phyloP scores from a whole-genome alignment of 1,284 basidiomycete species.

The Tilletia setariae region DNA sequence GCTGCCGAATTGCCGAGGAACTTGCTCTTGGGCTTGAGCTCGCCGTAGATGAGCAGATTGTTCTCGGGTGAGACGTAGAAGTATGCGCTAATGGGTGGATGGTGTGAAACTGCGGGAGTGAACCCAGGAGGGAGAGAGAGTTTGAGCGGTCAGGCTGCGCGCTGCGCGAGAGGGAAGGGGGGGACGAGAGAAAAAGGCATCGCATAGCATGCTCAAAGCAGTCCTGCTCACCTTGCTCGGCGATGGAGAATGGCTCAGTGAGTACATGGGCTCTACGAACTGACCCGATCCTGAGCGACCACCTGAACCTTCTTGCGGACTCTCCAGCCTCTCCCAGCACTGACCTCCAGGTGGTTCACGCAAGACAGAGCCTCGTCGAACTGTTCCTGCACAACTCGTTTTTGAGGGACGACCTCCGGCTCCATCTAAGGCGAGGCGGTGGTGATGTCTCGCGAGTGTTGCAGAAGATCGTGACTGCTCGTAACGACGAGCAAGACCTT shows the following conservation, averaged over 20 bases:
- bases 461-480: slow-evolving; percentile 38
- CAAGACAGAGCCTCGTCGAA: slow-evolving; percentile 39
- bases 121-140: not conserved
- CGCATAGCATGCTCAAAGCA: not conserved
- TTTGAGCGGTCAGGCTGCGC: not conserved
- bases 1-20: slow-evolving; percentile 78
- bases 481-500: slow-evolving; percentile 50
- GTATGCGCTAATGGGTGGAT: slow-evolving; percentile 93
- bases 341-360: slow-evolving; percentile 30
- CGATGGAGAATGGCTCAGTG: slow-evolving; percentile 98
- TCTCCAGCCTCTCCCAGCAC: slow-evolving; percentile 37
- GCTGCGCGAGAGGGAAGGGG: too few species aligned
- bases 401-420: slow-evolving; percentile 39
- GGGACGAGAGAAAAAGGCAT: not conserved
- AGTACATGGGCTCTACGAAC: too few species aligned
- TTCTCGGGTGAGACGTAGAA: slow-evolving; percentile 95
- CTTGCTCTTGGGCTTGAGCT: slow-evolving; percentile 89
- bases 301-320: too few species aligned
- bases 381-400: slow-evolving; percentile 29
- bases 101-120: slow-evolving; percentile 71
- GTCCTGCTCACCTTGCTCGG: slow-evolving; percentile 75
- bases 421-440: slow-evolving; percentile 27
- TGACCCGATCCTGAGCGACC: too few species aligned
- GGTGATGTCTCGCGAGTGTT: slow-evolving; percentile 47
- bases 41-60: slow-evolving; percentile 73